These are phyloP conservation scores for Diaporthe humulicola DNA, from an alignment of 2,329 filamentous ascomycete genomes.

Conservation along the genomic window DNA sequence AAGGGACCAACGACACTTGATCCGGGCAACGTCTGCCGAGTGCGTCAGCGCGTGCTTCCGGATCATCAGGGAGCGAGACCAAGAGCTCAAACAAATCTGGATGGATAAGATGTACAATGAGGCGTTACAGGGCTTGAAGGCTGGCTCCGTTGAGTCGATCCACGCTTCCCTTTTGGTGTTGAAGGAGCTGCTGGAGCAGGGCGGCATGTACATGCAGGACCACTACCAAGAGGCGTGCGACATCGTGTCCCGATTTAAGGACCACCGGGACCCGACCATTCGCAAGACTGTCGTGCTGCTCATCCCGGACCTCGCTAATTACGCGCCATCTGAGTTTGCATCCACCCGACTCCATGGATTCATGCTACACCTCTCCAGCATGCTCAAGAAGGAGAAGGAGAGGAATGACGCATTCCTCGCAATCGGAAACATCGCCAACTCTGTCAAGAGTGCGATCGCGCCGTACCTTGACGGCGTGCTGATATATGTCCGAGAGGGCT, in stretches of 20 bases:
- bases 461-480: constrained; percentile 96
- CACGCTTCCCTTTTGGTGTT: constrained; percentile 95
- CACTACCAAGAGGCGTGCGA: constrained; percentile 94
- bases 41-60: constrained; percentile 95
- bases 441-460: constrained; percentile 93
- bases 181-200: constrained; percentile 92
- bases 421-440: constrained; percentile 96
- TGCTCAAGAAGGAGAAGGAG: constrained; percentile 95
- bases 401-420: constrained; percentile 94
- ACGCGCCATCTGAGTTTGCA: constrained; percentile 91
- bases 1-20: constrained; percentile 89
- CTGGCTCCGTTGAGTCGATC: constrained; percentile 86
- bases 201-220: constrained; percentile 99
- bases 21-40: constrained; percentile 91
- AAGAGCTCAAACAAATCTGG: constrained; percentile 87
- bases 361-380: constrained; percentile 94
- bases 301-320: constrained; percentile 92
- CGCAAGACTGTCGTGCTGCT: constrained; percentile 90
- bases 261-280: constrained; percentile 90
- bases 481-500: constrained; percentile 91
- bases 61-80: constrained; percentile 94
- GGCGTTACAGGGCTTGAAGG: constrained; percentile 82
- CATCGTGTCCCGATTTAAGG: constrained; percentile 91
- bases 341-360: constrained; percentile 91
- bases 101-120: constrained; percentile 93